Percentiles rank a stretch among this genome's conserved stretches.
Evolutionary conservation across 2,329 filamentous ascomycete genomes (phyloP).

Genomic region (Fusarium subglutinans): DNA sequence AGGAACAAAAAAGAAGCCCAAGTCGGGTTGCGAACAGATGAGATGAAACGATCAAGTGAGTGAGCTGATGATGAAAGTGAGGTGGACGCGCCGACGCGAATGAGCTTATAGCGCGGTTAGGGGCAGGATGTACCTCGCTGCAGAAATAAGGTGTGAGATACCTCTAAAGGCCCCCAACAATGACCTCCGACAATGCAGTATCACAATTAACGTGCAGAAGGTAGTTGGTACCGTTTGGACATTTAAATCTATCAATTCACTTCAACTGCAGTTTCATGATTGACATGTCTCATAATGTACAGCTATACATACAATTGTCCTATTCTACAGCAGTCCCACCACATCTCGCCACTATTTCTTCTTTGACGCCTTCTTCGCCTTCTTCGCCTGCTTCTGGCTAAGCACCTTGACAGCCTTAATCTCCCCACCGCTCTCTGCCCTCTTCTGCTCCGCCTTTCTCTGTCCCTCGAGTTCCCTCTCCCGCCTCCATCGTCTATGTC

Average conservation of each 20-base stretch:
- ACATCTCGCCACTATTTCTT: slow-evolving; percentile 41
- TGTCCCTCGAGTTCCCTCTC: slow-evolving; percentile 55
- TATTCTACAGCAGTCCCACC: background rate
- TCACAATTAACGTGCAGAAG: background rate
- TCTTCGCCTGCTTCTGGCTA: slow-evolving; percentile 51
- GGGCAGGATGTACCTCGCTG: slow-evolving; percentile 9
- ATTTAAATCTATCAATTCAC: background rate
- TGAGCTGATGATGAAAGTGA: background rate
- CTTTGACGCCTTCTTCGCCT: slow-evolving; percentile 50
- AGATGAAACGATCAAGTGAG: background rate
- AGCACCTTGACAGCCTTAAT: slow-evolving; percentile 45
- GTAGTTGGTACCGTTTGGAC: background rate
- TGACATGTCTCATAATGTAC: slow-evolving; percentile 20
- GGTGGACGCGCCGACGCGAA: slow-evolving; percentile 36
- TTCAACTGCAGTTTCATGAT: background rate
- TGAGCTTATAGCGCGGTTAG: background rate
- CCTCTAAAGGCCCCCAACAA: background rate
- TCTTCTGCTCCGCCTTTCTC: slow-evolving; percentile 50
- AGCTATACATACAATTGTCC: slow-evolving; percentile 40
- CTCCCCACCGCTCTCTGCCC: slow-evolving; percentile 46
- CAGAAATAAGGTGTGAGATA: slow-evolving; percentile 10
- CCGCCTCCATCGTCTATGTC: slow-evolving; percentile 54
- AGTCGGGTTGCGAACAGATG: background rate
- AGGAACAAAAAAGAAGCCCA: background rate
- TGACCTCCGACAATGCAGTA: background rate